Evolutionary conservation across 1,284 basidiomycete species (phyloP).

Genomic region (Fomitopsis pinicola): DNA sequence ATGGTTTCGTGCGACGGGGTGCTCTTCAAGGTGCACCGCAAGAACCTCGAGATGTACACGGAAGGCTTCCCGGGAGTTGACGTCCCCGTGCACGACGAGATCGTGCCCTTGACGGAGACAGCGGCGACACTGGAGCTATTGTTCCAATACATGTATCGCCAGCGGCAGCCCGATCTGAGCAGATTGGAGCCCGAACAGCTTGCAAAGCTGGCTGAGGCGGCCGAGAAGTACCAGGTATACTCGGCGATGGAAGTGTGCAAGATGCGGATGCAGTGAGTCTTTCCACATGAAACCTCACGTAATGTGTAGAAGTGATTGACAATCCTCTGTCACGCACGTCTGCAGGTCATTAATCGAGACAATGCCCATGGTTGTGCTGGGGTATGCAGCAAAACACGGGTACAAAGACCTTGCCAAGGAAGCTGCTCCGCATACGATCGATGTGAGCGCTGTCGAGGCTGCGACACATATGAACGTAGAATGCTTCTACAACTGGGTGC

Average conservation of each 20-base stretch:
- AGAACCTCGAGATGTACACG: slow-evolving; percentile 13
- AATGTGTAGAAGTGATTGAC: background rate
- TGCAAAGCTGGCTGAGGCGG: slow-evolving; percentile 7
- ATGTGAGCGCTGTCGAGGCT: background rate
- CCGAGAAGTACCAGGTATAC: slow-evolving; percentile 12
- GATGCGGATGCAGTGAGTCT: slow-evolving; percentile 7
- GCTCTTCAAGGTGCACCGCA: slow-evolving; percentile 14
- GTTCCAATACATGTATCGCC: slow-evolving; percentile 11
- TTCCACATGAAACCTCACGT: background rate
- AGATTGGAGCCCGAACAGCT: background rate
- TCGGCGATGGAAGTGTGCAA: slow-evolving; percentile 9
- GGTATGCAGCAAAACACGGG: slow-evolving; percentile 1
- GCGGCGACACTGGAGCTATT: slow-evolving; percentile 13
- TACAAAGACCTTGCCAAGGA: background rate
- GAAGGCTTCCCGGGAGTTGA: slow-evolving; percentile 13
- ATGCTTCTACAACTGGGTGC: background rate
- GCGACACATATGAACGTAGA: background rate
- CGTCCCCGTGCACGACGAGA: slow-evolving; percentile 5
- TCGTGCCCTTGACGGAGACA: slow-evolving; percentile 21
- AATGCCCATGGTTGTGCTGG: background rate
- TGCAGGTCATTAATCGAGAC: background rate
- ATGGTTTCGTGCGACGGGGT: slow-evolving; percentile 14
- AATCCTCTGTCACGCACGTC: background rate
- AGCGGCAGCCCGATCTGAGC: slow-evolving; percentile 3
- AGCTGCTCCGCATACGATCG: background rate